Evolutionary conservation across 2,329 filamentous ascomycete species (phyloP).

Genomic region (Chaetomium strumarium): DNA sequence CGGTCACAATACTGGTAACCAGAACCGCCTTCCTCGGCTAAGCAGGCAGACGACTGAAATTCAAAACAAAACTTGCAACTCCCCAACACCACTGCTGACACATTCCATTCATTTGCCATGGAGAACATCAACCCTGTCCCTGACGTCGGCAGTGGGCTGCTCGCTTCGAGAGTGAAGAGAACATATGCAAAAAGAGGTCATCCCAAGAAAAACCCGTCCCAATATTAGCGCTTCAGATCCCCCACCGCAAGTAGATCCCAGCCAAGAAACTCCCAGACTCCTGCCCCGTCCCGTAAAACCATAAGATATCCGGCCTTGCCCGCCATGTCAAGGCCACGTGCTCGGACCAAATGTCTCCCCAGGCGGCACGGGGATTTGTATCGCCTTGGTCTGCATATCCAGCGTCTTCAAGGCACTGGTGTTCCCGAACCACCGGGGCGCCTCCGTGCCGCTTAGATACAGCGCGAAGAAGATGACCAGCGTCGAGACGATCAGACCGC

Average conservation of each 20-base stretch:
- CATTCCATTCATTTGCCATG: background rate
- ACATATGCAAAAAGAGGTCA: background rate
- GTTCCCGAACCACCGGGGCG: conserved; percentile 61
- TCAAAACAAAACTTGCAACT: background rate
- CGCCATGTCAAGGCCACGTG: conserved; percentile 18
- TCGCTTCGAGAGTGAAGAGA: background rate
- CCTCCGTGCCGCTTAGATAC: conserved; percentile 49
- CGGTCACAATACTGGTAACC: too few relatives aligned
- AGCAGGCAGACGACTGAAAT: too few relatives aligned
- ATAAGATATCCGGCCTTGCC: background rate
- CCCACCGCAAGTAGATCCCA: background rate
- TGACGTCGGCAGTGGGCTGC: too few relatives aligned
- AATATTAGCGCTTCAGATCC: background rate
- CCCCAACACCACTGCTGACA: conserved; percentile 10
- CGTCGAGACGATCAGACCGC: conserved; percentile 59
- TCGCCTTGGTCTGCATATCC: conserved; percentile 40
- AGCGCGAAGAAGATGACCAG: conserved; percentile 66
- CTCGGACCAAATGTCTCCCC: conserved; percentile 48
- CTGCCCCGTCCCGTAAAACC: background rate
- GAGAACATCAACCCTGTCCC: background rate
- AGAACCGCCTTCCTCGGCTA: too few relatives aligned
- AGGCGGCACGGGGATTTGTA: conserved; percentile 36
- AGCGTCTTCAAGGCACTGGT: conserved; percentile 40
- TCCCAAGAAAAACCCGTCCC: background rate
- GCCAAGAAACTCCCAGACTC: conserved; percentile 5